Conservation (phyloP, 108 stramenopile genomes). For the Chaetoceros tenuissimus region DNA sequence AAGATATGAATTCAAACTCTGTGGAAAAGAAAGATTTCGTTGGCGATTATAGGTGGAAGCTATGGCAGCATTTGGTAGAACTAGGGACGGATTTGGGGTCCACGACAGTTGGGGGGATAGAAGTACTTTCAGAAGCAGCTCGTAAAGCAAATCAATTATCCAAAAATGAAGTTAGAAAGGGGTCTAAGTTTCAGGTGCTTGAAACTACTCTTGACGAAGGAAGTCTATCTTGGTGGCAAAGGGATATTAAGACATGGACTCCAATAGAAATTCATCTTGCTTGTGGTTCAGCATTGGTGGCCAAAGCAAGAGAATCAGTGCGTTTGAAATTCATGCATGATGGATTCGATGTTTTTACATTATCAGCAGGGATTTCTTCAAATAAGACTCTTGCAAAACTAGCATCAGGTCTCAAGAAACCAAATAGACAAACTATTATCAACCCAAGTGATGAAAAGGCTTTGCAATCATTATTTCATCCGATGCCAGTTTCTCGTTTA, state of each 20-base stretch:
- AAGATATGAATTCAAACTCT: background rate
- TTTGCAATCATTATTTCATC: constrained; percentile 12
- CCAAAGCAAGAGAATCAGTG: constrained; percentile 24
- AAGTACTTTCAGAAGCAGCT: constrained; percentile 5
- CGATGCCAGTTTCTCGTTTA: constrained; percentile 10
- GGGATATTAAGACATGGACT: constrained; percentile 14
- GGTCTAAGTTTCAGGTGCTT: constrained; percentile 11
- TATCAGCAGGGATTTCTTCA: constrained; percentile 47
- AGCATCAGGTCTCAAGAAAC: constrained; percentile 51
- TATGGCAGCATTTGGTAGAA: background rate
- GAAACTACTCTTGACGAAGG: constrained; percentile 8
- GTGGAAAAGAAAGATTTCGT: background rate
- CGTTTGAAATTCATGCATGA: constrained; percentile 4
- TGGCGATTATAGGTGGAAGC: background rate
- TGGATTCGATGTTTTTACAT: constrained; percentile 28
- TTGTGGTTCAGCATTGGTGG: constrained; percentile 28
- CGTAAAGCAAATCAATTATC: constrained; percentile 7
- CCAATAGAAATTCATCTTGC: constrained; percentile 15
- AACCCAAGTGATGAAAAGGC: constrained; percentile 4
- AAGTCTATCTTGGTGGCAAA: constrained; percentile 12
- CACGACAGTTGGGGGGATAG: constrained; percentile 24
- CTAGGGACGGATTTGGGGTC: background rate
- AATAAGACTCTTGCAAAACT: constrained; percentile 58
- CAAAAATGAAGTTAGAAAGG: constrained; percentile 16
- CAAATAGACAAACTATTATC: constrained; percentile 50